phyloP scores from a whole-genome alignment of 768 basidiomycete genomes.

The Tricholomella constricta region DNA sequence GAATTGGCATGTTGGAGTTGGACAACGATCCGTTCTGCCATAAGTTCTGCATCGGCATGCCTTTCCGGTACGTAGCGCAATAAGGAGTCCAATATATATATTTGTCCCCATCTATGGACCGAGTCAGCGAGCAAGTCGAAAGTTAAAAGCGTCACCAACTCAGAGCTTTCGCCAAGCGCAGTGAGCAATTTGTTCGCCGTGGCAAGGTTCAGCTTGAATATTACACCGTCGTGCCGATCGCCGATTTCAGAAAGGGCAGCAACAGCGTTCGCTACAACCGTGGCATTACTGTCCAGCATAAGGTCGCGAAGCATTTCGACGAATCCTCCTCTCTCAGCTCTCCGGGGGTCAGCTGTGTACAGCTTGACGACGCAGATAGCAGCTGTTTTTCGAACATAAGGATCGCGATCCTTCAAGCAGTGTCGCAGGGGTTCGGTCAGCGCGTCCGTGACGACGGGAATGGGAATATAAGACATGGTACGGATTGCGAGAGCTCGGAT shows the following conservation, averaged over 20 bases:
- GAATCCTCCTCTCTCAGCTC: conserved; percentile 88
- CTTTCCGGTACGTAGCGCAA: conserved; percentile 92
- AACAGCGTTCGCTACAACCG: conserved; percentile 96
- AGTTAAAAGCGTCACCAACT: conserved; percentile 57
- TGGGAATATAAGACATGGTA: conserved; percentile 98
- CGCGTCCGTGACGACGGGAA: conserved; percentile 83
- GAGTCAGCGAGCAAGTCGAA: conserved; percentile 2
- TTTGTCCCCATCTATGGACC: conserved; percentile 90
- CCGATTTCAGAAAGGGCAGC: conserved; percentile 97
- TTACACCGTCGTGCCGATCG: conserved; percentile 92
- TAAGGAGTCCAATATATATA: conserved; percentile 94
- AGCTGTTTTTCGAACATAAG: conserved; percentile 98
- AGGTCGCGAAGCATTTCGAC: conserved; percentile 90
- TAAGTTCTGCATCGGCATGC: conserved; percentile 85
- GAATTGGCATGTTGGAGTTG: conserved; percentile 98
- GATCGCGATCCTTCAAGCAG: conserved; percentile 90
- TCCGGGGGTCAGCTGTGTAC: conserved; percentile 83
- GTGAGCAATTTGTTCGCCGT: conserved; percentile 89
- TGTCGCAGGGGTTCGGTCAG: conserved; percentile 90
- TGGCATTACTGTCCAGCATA: conserved; percentile 92
- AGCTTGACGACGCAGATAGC: conserved; percentile 97
- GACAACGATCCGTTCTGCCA: conserved; percentile 94
- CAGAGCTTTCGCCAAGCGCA: conserved; percentile 94
- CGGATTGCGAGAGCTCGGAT: conserved; percentile 96
- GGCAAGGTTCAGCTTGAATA: conserved; percentile 84